Percentiles rank a stretch among this genome's conserved stretches.
phyloP scores from a whole-genome alignment of 139 green algal species.

The Dunaliella primolecta region DNA sequence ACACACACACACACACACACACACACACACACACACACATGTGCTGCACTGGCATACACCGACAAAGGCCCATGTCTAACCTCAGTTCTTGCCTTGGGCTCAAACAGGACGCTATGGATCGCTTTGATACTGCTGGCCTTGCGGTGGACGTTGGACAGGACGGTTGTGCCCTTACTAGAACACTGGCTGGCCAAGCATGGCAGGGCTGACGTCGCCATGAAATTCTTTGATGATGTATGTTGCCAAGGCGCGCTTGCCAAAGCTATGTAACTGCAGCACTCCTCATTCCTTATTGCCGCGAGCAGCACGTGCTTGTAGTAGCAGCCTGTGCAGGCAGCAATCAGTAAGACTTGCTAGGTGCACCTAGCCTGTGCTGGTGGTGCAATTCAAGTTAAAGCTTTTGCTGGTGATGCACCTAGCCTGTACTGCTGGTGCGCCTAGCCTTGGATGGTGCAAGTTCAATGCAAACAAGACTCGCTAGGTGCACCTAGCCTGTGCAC shows the following conservation, averaged over 20 bases:
- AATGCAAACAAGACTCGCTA: background rate
- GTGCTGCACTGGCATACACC: no score
- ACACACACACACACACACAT: no score
- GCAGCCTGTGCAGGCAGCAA: background rate
- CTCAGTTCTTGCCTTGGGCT: no score
- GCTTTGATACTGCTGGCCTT: background rate
- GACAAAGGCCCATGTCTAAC: no score
- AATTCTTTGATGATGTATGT: conserved; percentile 7
- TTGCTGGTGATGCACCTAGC: background rate
- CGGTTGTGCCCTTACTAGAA: background rate
- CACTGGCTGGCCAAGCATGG: background rate
- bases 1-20: no score
- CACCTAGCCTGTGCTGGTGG: background rate
- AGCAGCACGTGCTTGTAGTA: background rate
- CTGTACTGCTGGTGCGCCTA: background rate
- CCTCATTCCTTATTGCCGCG: no score
- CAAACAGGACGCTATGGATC: conserved; percentile 1
- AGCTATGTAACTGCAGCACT: no score
- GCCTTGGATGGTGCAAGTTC: no score
- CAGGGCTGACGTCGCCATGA: background rate
- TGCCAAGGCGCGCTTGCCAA: no score
- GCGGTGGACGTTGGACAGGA: background rate
- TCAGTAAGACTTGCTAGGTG: background rate
- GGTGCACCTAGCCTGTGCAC: background rate
- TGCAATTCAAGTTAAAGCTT: background rate